Conservation (phyloP, 2,329 filamentous ascomycete species). For the Ceratocystis papillata region DNA sequence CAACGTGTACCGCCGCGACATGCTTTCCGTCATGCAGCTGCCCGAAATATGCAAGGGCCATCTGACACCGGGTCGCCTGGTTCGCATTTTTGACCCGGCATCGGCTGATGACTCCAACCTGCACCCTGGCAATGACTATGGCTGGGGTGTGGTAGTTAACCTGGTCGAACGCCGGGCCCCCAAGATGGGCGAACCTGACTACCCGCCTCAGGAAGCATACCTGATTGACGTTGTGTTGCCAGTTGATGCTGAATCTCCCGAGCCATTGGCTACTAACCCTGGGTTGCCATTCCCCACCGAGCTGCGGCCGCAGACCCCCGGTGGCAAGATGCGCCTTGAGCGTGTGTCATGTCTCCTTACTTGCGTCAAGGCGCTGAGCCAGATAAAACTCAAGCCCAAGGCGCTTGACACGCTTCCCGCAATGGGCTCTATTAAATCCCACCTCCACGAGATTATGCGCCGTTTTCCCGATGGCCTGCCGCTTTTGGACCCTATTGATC, state of each 20-base stretch:
- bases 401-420: conserved; percentile 21
- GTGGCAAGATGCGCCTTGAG: conserved; percentile 61
- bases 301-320: conserved; percentile 50
- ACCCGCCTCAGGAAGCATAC: conserved; percentile 63
- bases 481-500: conserved; percentile 82
- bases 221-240: conserved; percentile 72
- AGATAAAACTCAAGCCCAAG: conserved; percentile 52
- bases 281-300: conserved; percentile 46
- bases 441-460: conserved; percentile 65
- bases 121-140: conserved; percentile 52
- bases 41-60: conserved; percentile 78
- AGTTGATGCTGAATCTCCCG: conserved; percentile 39
- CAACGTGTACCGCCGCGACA: conserved; percentile 72
- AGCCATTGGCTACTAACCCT: conserved; percentile 34
- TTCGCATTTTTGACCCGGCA: conserved; percentile 65
- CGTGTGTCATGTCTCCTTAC: conserved; percentile 77
- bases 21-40: conserved; percentile 84
- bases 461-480: conserved; percentile 90
- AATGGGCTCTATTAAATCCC: conserved; percentile 49
- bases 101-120: conserved; percentile 36
- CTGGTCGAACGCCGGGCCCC: conserved; percentile 53
- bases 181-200: conserved; percentile 58
- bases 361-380: conserved; percentile 73
- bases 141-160: conserved; percentile 84
- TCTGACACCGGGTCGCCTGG: conserved; percentile 74